Evolutionary conservation across 2,329 filamentous ascomycete species (phyloP), one percentile per base, ranked within the genome.

Genomic region (Chaetomium globosum): DNA sequence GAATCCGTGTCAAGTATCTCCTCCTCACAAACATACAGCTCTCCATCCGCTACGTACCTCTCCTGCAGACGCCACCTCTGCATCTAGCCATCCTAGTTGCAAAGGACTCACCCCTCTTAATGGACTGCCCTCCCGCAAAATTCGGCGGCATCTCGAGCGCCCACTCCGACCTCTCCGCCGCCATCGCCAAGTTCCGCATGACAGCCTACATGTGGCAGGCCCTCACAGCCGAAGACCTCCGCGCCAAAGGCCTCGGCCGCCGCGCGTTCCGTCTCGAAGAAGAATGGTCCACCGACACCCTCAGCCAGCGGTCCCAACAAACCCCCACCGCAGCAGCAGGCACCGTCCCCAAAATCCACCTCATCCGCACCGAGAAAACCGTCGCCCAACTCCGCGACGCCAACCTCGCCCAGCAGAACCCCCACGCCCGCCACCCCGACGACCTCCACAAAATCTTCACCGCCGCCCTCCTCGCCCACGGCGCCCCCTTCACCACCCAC

Each of bases 171-270:
- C 73, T 91, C 21, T 83, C 88, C 31, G 84, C 85, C 21, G 89
- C 89, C 1, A 82, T 90, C 59, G 82, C 84, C 70, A 92, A 92
- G 73, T 89, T 90, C 70, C 83, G 88, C 61, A 90, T 90, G 83
- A 84, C 88, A 23, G 89, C 88, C 28, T 91, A 91, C 74, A 82
- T 92, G 63, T 91, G 89, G 89, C 89, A 92, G 74, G 88, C 89
- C 26, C 89, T 90, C 64, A 91, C 88, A 1, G 89, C 88, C 26
- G 89, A 92, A 73, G 89, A 92, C 71, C 89, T 92, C 85, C 87
- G 87, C 68, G 81, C 85, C 58, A 85, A 89, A 71, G 85, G 86
- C 30, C 87, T 92, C 68, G 88, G 87, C 10, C 82, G 89, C 56
- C 83, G 89, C 60, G 89, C 87, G 69, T 92, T 91, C 77, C 83